Evolutionary conservation across 2,329 filamentous ascomycete genomes (phyloP), one percentile per base, ranked within the genome.

Genomic region (Microsporum canis): DNA sequence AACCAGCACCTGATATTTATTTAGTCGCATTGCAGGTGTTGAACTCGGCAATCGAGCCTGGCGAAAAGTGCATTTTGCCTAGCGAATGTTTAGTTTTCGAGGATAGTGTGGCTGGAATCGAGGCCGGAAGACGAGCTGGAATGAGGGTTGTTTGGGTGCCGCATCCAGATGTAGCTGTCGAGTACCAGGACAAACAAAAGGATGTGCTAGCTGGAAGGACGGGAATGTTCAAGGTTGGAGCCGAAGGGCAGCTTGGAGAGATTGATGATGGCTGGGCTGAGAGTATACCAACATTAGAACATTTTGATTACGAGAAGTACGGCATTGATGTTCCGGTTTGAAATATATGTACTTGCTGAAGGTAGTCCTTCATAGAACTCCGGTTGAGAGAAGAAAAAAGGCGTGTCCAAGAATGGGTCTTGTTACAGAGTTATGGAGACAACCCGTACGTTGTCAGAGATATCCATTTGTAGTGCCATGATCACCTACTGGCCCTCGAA

Each of bases 251-350:
- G 58, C 66, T 72, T 17, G 74, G 74, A 23, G 64, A 69, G 34
- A 41, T 73, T 51, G 71, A 72, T 45, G 74, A 77, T 60, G 74
- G 72, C 27, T 77, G 72, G 73, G 73, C 67, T 59, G 71, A 74
- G 61, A 66, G 66, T 23, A 68, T 77, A 38, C 31, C 57, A 0
- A 75, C 65, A 60, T 56, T 78, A 31, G 73, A 76, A 62, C 49
- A 71, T 27, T 77, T 77, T 31, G 65, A 72, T 33, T 76, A 76
- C 38, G 67, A 68, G 55, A 73, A 68, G 56, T 77, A 73, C 51
- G 71, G 72, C 8, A 72, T 76, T 29, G 33, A 66, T 63, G 39
- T 61, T 56, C 49, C 57, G 12, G 43, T 29, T 29, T 47, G 23
- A 47, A 8, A 47, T 47, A 10, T 17, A 27, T 27, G 10, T 1